Conservation (phyloP, 768 basidiomycete species). For the Lactarius trivialis region DNA sequence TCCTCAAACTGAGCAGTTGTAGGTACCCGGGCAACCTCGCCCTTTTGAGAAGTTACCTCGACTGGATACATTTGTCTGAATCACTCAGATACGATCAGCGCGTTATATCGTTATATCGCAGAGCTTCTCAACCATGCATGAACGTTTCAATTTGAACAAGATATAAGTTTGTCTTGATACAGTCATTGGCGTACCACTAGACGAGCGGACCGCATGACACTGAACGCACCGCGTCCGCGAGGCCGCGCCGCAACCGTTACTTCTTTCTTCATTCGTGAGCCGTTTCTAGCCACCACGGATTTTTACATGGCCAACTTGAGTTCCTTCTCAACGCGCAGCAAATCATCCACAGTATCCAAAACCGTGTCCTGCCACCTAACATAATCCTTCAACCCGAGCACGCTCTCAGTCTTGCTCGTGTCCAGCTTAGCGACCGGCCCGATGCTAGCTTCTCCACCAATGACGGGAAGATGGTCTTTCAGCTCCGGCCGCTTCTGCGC, state of each 20-base stretch:
- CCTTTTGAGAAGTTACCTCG: background rate
- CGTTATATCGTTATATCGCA: background rate
- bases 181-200: background rate
- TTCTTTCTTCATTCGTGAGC: too few relatives aligned
- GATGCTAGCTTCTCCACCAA: conserved; percentile 7
- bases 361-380: conserved; percentile 18
- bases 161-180: background rate
- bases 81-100: background rate
- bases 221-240: conserved; percentile 7
- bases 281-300: background rate
- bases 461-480: conserved; percentile 22
- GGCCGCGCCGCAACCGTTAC: background rate
- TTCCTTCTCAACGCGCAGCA: conserved; percentile 18
- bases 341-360: conserved; percentile 17
- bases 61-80: background rate
- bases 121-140: background rate
- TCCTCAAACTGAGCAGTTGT: background rate
- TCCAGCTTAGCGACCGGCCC: background rate
- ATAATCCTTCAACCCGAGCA: conserved; percentile 16
- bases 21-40: background rate
- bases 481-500: conserved; percentile 25
- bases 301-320: background rate
- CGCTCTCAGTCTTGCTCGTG: conserved; percentile 1
- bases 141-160: background rate
- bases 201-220: conserved; percentile 8